Conservation (phyloP, 768 basidiomycete genomes). For the Russula brevipes region DNA sequence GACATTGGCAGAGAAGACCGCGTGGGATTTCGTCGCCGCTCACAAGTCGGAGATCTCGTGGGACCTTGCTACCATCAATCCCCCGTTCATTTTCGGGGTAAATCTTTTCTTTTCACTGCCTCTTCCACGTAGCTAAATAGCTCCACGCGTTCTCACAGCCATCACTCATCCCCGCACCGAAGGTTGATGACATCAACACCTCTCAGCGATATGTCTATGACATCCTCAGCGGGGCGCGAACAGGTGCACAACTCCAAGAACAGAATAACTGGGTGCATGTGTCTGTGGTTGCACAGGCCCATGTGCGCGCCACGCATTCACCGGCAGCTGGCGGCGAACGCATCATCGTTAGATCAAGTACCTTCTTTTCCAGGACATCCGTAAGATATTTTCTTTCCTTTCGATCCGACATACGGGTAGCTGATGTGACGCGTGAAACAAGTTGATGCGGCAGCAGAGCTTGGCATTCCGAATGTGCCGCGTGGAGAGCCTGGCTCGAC, state of each 20-base stretch:
- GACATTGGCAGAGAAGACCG: slow-evolving; percentile 54
- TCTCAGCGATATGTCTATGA: slow-evolving; percentile 15
- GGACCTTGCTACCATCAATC: slow-evolving; percentile 52
- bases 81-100: slow-evolving; percentile 36
- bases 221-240: slow-evolving; percentile 2
- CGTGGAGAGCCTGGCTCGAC: slow-evolving; percentile 13
- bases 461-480: slow-evolving; percentile 7
- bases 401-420: neutral
- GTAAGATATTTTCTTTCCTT: neutral
- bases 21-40: slow-evolving; percentile 46
- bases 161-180: slow-evolving; percentile 24
- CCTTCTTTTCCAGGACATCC: slow-evolving; percentile 15
- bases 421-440: neutral
- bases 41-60: slow-evolving; percentile 42
- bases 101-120: neutral
- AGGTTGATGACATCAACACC: slow-evolving; percentile 15
- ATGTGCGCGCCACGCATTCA: slow-evolving; percentile 6
- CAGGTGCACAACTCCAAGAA: neutral
- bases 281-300: neutral
- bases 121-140: too few relatives aligned
- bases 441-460: slow-evolving; percentile 18
- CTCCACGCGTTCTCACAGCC: too few relatives aligned
- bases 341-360: slow-evolving; percentile 9
- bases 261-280: slow-evolving; percentile 17
- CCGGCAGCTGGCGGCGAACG: slow-evolving; percentile 13